Evolutionary conservation across 2,329 filamentous ascomycete species (phyloP), one percentile per base, ranked within the genome.

Genomic region (Paraphaeosphaeria minitans): DNA sequence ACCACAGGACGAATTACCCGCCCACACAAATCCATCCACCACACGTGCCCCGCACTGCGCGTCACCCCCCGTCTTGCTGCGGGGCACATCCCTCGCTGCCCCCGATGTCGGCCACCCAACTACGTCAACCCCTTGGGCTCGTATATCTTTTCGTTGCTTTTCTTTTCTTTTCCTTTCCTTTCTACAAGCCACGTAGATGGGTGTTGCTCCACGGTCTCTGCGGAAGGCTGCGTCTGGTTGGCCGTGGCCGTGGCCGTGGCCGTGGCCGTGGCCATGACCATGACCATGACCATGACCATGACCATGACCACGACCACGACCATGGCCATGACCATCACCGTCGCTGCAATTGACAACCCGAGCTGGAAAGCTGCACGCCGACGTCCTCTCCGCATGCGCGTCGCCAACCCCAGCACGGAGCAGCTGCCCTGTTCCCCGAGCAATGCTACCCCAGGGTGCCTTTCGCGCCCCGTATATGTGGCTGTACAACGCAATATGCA

Each of bases 1-100:
- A n/a, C n/a, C n/a, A n/a, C n/a, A 60, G 57, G 58, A 60, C 58
- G 54, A 55, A 51, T 33, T 10, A 19, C 31, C 2, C 29, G 21
- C 33, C n/a, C n/a, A 4, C 24, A n/a, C 19, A 53, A 41, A 50
- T 22, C 19, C 47, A 14, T 10, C n/a, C 12, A 46, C 47, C 51
- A 52, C 49, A 52, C 33, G 49, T 52, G 49, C 35, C 27, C 51
- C 51, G 27, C 51, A 35, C 51, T 29, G 24, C 19, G 16, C 12
- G n/a, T n/a, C n/a, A n/a, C n/a, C 6, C n/a, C 19, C 42, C 29
- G 6, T 22, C 42, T 24, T 54, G 24, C 19, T 53, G 47, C 55
- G 48, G 56, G 56, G 52, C 52, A 51, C n/a, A 22, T 37, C 22
- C 37, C 22, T 16, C 13, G n/a, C n/a, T n/a, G n/a, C n/a, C 12